These are phyloP conservation scores for Klebsormidium nitens DNA, from an alignment of 139 green algal genomes.

Conservation along the genomic window DNA sequence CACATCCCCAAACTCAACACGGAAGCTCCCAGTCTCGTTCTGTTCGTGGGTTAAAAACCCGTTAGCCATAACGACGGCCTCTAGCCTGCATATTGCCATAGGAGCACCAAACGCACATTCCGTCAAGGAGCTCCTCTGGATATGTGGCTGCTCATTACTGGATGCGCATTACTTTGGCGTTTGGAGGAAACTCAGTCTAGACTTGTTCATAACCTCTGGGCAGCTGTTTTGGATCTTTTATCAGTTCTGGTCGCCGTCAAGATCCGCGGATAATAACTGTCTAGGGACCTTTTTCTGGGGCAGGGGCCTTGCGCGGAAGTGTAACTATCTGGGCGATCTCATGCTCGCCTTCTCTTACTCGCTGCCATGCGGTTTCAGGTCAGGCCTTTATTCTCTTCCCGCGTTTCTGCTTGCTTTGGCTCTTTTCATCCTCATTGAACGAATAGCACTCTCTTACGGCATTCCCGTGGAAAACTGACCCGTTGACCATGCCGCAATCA, in stretches of 20 bases:
- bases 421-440: not conserved
- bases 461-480: not conserved
- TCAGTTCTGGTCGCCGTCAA: not conserved
- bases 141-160: no score
- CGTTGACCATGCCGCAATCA: not conserved
- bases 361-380: conserved; percentile 74
- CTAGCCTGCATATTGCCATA: no score
- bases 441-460: not conserved
- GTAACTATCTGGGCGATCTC: conserved; percentile 94
- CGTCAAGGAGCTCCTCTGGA: no score
- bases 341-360: conserved; percentile 89
- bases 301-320: conserved; percentile 78
- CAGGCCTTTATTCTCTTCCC: not conserved
- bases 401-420: not conserved
- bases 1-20: no score
- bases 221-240: not conserved
- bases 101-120: no score
- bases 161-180: no score
- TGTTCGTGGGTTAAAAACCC: no score
- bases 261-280: not conserved
- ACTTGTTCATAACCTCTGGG: not conserved
- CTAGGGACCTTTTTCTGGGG: not conserved
- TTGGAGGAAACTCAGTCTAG: no score
- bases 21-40: no score
- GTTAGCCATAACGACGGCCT: no score